Evolutionary conservation across 1,284 basidiomycete species (phyloP).

Genomic region (Austroboletus rostrupii): DNA sequence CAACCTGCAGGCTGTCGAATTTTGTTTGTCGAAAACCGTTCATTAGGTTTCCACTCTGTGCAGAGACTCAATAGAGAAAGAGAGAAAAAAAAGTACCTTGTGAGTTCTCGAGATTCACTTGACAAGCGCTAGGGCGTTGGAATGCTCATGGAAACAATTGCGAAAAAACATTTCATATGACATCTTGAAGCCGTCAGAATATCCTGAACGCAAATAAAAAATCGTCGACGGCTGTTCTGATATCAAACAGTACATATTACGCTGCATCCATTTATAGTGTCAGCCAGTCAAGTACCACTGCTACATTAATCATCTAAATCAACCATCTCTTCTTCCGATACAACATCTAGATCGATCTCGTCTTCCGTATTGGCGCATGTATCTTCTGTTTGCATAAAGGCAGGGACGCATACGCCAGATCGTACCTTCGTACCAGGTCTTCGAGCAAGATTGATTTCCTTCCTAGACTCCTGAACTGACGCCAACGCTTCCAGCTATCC

Average conservation of each 20-base stretch:
- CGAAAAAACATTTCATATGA: too few relatives aligned
- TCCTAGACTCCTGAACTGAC: constrained; percentile 43
- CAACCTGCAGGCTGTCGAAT: too few relatives aligned
- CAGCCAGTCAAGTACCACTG: neutral
- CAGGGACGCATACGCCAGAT: constrained; percentile 41
- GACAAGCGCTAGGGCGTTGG: too few relatives aligned
- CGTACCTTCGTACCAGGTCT: constrained; percentile 52
- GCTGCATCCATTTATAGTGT: too few relatives aligned
- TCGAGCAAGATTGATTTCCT: constrained; percentile 50
- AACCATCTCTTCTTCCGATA: constrained; percentile 19
- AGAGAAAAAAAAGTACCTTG: too few relatives aligned
- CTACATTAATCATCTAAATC: constrained; percentile 28
- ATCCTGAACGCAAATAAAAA: too few relatives aligned
- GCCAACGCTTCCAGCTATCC: constrained; percentile 50
- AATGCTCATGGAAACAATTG: too few relatives aligned
- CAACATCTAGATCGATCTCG: constrained; percentile 13
- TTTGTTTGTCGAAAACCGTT: too few relatives aligned
- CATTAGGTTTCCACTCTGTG: too few relatives aligned
- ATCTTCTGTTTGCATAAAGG: constrained; percentile 21
- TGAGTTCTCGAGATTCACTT: too few relatives aligned
- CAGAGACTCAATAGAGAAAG: too few relatives aligned
- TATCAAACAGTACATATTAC: neutral
- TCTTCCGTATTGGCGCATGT: constrained; percentile 1
- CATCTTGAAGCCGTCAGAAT: too few relatives aligned
- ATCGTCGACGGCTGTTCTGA: neutral